A percentile compares a stretch with the other conserved stretches of the same genome.
Evolutionary conservation across 129 eudicot genomes (phyloP).

Genomic region (Flaveria bidentis): DNA sequence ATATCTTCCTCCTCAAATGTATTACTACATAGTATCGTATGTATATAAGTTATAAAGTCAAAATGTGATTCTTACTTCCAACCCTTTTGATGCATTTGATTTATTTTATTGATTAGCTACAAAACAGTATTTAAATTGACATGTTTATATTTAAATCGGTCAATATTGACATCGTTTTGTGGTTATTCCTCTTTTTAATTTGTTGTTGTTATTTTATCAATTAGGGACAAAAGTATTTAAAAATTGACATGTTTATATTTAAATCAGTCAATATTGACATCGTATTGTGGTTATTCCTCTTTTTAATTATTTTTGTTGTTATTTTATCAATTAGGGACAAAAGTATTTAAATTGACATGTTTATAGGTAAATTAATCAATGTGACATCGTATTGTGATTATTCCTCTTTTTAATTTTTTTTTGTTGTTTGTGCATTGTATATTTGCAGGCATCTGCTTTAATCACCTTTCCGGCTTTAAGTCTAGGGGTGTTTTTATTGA

Average conservation of each 20-base stretch:
- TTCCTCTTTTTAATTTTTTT: background rate
- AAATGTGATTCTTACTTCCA: too few relatives aligned
- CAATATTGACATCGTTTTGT: background rate
- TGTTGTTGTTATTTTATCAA: background rate
- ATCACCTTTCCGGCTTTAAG: slow-evolving; percentile 63
- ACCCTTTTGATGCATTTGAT: background rate
- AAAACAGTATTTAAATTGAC: too few relatives aligned
- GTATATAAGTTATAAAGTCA: too few relatives aligned
- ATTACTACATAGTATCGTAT: too few relatives aligned
- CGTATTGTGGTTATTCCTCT: background rate
- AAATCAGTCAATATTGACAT: background rate
- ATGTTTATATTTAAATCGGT: background rate
- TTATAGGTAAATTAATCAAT: background rate
- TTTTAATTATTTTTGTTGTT: background rate
- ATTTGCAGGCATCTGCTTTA: slow-evolving; percentile 70
- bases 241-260: background rate
- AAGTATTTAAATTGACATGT: background rate
- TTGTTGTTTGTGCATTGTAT: slow-evolving; percentile 2
- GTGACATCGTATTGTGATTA: background rate
- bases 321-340: too few relatives aligned
- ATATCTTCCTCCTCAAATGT: too few relatives aligned
- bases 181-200: background rate
- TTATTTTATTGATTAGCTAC: background rate
- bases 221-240: too few relatives aligned
- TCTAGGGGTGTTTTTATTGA: slow-evolving; percentile 48